phyloP scores from a whole-genome alignment of 768 basidiomycete genomes.

The Tricholoma terreum region DNA sequence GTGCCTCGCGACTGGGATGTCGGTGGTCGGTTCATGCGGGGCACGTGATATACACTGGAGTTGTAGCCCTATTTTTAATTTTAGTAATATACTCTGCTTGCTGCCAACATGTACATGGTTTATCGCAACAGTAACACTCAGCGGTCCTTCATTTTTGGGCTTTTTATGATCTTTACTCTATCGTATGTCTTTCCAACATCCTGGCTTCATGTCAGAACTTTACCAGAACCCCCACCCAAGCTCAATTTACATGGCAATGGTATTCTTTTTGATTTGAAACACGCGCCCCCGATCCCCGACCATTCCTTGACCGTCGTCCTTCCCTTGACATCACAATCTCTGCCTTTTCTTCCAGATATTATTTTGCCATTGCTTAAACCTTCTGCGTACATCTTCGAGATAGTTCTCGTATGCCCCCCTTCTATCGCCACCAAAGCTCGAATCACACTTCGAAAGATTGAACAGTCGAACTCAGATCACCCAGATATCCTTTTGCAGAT shows the following conservation, averaged over 20 bases:
- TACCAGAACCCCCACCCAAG: no score
- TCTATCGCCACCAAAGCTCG: constrained; percentile 32
- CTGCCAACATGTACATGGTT: not conserved
- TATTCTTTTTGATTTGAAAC: not conserved
- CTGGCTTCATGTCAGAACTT: not conserved
- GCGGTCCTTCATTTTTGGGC: not conserved
- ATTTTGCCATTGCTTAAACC: constrained; percentile 39
- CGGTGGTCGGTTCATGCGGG: constrained; percentile 38
- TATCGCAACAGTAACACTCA: not conserved
- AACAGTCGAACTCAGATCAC: constrained; percentile 30
- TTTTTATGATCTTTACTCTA: not conserved
- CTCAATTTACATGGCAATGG: not conserved
- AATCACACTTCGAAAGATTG: constrained; percentile 29
- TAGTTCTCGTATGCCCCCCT: constrained; percentile 47
- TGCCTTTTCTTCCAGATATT: constrained; percentile 29
- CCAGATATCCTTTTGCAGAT: constrained; percentile 43
- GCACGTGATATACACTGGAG: not conserved
- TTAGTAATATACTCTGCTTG: no score
- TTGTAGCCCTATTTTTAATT: no score
- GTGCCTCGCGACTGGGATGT: constrained; percentile 68
- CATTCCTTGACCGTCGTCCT: constrained; percentile 47
- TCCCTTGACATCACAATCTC: constrained; percentile 38
- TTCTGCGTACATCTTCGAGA: constrained; percentile 35
- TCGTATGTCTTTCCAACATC: not conserved
- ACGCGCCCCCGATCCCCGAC: constrained; percentile 10